Evolutionary conservation across 805 yeast species (phyloP), one percentile per base, ranked within the genome.

Genomic region (Saccharomyces cerevisiae): DNA sequence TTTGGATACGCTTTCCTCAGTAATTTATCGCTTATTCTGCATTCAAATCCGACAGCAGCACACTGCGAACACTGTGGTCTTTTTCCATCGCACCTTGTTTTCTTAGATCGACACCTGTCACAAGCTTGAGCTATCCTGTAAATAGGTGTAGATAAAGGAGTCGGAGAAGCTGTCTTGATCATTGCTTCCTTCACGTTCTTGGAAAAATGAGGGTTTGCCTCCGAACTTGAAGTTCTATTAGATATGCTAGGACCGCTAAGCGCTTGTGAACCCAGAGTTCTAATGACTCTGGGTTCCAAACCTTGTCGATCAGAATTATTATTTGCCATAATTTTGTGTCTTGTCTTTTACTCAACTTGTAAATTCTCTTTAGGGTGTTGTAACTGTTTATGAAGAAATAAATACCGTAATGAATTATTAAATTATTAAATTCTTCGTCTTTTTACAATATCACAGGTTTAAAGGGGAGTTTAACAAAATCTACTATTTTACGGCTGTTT

Each of bases 91-190:
- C 94, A 87, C 58, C 83, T 82, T 58, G 85, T 84, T 69, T 86
- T 87, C 60, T 87, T 84, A 58, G 84, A 80, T 48, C 92, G 74
- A 62, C 94, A 87, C 32, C 94, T 72, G 66, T 89, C 96, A 69
- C 97, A 89, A 0, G 96, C 96, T 66, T 89, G 96, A 0, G 96
- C 91, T 2, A 87, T 87, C 54, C 96, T 72, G 55, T 82, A 84
- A 0, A 79, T 75, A 28, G 59, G 30, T n/a, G 55, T 52, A 14
- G 59, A 56, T 36, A 36, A 17, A 4, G 43, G 43, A 4, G 43
- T 36, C 43, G 43, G 43, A 21, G 43, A 36, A 17, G 24, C 17
- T 2, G 43, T 36, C 22, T 36, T 36, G 24, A 17, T 17, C 43
- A 17, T 17, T 21, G 24, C 43, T 17, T 36, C 43, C 6, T 36